Conservation (phyloP, 495 filamentous ascomycete genomes). For the Penicillium psychrofluorescens region DNA sequence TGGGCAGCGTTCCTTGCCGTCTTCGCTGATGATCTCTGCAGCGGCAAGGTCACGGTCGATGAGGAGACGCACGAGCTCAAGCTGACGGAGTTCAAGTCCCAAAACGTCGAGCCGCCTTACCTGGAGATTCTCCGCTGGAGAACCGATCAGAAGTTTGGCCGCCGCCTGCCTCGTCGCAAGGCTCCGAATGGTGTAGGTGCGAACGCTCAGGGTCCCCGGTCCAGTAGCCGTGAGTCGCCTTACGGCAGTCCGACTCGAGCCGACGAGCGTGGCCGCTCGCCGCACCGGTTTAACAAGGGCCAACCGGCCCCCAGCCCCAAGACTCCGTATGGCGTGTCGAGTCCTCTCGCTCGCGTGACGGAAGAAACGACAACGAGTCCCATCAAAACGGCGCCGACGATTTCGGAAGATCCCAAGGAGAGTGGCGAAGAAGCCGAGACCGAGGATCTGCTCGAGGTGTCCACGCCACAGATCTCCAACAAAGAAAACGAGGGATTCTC, state of each 20-base stretch:
- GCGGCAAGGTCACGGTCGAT: conserved; percentile 80
- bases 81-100: conserved; percentile 79
- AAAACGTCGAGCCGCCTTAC: conserved; percentile 86
- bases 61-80: conserved; percentile 90
- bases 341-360: conserved; percentile 45
- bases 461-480: conserved; percentile 33
- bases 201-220: conserved; percentile 28
- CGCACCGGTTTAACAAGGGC: conserved; percentile 44
- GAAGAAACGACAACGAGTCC: conserved; percentile 40
- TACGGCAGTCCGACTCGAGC: conserved; percentile 45
- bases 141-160: conserved; percentile 88
- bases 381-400: conserved; percentile 21
- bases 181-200: conserved; percentile 33
- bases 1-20: conserved; percentile 84
- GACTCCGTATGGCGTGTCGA: conserved; percentile 42
- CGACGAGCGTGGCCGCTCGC: conserved; percentile 48
- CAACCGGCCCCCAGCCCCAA: conserved; percentile 41
- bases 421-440: conserved; percentile 20
- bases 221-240: conserved; percentile 36
- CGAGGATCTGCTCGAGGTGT: conserved; percentile 40
- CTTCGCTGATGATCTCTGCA: conserved; percentile 82
- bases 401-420: conserved; percentile 28
- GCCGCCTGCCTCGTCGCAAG: conserved; percentile 43
- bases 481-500: conserved; percentile 29
- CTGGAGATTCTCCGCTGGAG: conserved; percentile 92